Conservation (phyloP, 2,329 filamentous ascomycete genomes). For the Hypoxylon sp. region DNA sequence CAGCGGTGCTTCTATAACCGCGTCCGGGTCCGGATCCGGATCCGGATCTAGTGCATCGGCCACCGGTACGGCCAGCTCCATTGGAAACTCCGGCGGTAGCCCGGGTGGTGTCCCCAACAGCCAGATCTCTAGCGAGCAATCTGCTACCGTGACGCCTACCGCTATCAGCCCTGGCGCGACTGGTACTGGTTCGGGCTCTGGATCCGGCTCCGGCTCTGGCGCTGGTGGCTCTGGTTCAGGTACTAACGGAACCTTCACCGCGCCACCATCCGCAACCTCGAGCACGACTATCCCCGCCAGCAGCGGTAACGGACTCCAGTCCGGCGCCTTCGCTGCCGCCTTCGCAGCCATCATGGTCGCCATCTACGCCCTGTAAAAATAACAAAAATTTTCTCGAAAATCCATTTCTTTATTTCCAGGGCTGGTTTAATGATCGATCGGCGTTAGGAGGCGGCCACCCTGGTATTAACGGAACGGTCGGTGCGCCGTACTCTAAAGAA, state of each 20-base stretch:
- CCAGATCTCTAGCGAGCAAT: conserved; percentile 49
- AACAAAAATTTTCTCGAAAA: background rate
- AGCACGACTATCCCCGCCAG: conserved; percentile 44
- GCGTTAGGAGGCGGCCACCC: conserved; percentile 35
- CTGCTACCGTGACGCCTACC: conserved; percentile 45
- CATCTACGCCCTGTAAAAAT: conserved; percentile 55
- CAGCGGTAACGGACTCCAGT: conserved; percentile 39
- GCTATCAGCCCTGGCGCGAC: conserved; percentile 35
- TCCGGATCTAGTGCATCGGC: conserved; percentile 37
- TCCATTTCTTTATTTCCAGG: conserved; percentile 13
- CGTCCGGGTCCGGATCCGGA: conserved; percentile 23
- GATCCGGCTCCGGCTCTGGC: conserved; percentile 41
- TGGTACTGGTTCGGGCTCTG: conserved; percentile 38
- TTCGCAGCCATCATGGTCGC: conserved; percentile 53
- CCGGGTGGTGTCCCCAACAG: conserved; percentile 48
- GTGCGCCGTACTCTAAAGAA: conserved; percentile 1
- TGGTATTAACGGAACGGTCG: conserved; percentile 21
- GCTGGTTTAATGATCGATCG: conserved; percentile 29
- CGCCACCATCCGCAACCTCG: conserved; percentile 34
- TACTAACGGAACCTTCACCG: conserved; percentile 45
- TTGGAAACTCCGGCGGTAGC: conserved; percentile 48
- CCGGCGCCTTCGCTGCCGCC: conserved; percentile 53
- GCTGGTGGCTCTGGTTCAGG: conserved; percentile 49
- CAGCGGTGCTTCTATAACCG: conserved; percentile 35
- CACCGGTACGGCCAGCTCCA: conserved; percentile 36